Percentiles rank a stretch among this genome's conserved stretches.
These are phyloP conservation scores for Sisymbrium altissimum DNA, from an alignment of 345 rosid species.

Conservation along the genomic window DNA sequence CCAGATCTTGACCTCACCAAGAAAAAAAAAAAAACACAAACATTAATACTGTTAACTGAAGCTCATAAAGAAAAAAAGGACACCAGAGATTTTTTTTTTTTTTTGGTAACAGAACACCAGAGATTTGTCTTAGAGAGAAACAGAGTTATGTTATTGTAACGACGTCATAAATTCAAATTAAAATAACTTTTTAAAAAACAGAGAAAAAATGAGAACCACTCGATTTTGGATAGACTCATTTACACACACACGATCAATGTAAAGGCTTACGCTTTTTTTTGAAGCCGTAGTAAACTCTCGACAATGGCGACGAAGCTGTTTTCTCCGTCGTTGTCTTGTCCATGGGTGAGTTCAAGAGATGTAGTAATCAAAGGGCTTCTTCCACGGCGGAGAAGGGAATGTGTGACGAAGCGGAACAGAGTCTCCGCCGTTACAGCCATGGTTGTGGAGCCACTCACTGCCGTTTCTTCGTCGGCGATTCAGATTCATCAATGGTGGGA, in stretches of 20 bases:
- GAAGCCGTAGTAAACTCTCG: background rate
- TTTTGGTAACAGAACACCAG: too few relatives aligned
- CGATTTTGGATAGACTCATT: slow-evolving; percentile 26
- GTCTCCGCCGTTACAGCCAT: slow-evolving; percentile 14
- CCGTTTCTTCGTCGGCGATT: slow-evolving; percentile 31
- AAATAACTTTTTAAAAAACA: background rate
- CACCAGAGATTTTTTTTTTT: slow-evolving; percentile 8
- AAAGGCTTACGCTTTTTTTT: slow-evolving; percentile 18
- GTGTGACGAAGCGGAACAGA: slow-evolving; percentile 4
- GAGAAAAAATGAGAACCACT: slow-evolving; percentile 27
- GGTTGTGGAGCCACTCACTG: slow-evolving; percentile 21
- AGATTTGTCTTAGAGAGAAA: slow-evolving; percentile 21
- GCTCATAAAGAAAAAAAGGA: background rate
- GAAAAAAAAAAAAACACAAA: background rate
- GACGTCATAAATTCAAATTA: slow-evolving; percentile 13
- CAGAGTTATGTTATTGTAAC: slow-evolving; percentile 19
- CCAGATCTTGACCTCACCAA: slow-evolving; percentile 15
- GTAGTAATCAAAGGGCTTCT: slow-evolving; percentile 9
- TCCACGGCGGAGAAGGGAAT: slow-evolving; percentile 4
- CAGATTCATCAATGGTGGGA: slow-evolving; percentile 36
- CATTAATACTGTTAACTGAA: background rate
- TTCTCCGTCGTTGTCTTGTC: slow-evolving; percentile 30
- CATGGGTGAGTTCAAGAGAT: slow-evolving; percentile 29
- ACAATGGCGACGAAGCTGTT: slow-evolving; percentile 37
- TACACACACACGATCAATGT: slow-evolving; percentile 5